phyloP scores from a whole-genome alignment of 345 rosid species.

The Citrus glauca region DNA sequence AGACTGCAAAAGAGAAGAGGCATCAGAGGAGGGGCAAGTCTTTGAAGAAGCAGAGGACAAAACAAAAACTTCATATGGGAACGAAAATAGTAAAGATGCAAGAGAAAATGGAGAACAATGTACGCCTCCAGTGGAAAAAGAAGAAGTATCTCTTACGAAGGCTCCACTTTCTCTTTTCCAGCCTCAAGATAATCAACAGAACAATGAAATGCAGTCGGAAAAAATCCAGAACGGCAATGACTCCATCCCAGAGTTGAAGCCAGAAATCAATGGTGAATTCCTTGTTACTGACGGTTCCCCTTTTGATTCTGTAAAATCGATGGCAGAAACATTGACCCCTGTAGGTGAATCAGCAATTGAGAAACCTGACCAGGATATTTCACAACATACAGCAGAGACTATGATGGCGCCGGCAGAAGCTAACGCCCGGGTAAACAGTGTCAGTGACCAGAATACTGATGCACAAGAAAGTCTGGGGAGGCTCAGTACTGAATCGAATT shows the following conservation, averaged over 20 bases:
- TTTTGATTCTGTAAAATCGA: slow-evolving; percentile 6
- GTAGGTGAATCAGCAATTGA: neutral
- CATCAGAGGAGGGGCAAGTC: slow-evolving; percentile 21
- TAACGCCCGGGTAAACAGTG: neutral
- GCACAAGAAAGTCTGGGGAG: slow-evolving; percentile 24
- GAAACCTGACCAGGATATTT: slow-evolving; percentile 10
- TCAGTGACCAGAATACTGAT: slow-evolving; percentile 13
- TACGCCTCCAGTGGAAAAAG: slow-evolving; percentile 10
- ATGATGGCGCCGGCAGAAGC: neutral
- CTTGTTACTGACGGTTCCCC: slow-evolving; percentile 8
- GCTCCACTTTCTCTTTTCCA: slow-evolving; percentile 7
- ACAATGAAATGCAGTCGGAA: neutral
- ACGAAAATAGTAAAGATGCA: neutral
- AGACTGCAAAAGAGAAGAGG: slow-evolving; percentile 12
- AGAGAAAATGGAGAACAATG: neutral
- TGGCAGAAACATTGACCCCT: slow-evolving; percentile 2
- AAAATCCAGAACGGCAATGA: slow-evolving; percentile 7
- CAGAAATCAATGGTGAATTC: slow-evolving; percentile 13
- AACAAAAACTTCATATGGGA: neutral
- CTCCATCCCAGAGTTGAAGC: slow-evolving; percentile 15
- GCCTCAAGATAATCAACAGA: slow-evolving; percentile 14
- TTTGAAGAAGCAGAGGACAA: slow-evolving; percentile 12
- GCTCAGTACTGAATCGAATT: slow-evolving; percentile 32
- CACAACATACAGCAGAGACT: neutral
- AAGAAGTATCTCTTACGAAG: neutral